A percentile compares a stretch with the other conserved stretches of the same genome.
phyloP scores from a whole-genome alignment of 352 stramenopile species.

The Phytophthora foliorum region DNA sequence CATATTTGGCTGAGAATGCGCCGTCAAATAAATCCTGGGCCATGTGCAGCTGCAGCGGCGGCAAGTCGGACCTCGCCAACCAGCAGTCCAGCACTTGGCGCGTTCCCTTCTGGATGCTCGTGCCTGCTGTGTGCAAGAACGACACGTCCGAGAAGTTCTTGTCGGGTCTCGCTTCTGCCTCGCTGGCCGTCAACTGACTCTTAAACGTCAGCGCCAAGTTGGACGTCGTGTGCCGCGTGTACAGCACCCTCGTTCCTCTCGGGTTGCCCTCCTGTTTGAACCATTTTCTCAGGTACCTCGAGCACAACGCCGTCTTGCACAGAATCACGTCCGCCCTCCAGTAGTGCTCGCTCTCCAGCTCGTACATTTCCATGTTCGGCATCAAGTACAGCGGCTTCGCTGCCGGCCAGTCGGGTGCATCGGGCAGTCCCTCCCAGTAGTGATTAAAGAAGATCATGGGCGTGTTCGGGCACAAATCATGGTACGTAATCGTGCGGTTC shows the following conservation, averaged over 20 bases:
- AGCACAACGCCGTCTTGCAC: conserved; percentile 59
- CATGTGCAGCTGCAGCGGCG: conserved; percentile 54
- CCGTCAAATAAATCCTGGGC: conserved; percentile 37
- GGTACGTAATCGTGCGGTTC: conserved; percentile 46
- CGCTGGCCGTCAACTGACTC: conserved; percentile 12
- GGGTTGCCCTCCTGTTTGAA: conserved; percentile 67
- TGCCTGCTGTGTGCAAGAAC: conserved; percentile 43
- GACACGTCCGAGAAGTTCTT: conserved; percentile 43
- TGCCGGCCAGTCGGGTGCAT: conserved; percentile 34
- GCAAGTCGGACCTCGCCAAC: conserved; percentile 44
- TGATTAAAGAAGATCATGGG: conserved; percentile 64
- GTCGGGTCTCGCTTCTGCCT: conserved; percentile 2
- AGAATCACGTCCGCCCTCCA: conserved; percentile 55
- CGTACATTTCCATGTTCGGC: conserved; percentile 65
- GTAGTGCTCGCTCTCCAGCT: conserved; percentile 50
- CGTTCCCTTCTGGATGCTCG: conserved; percentile 46
- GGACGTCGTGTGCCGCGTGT: conserved; percentile 61
- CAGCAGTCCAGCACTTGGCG: conserved; percentile 55
- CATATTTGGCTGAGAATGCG: conserved; percentile 31
- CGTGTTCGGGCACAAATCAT: conserved; percentile 61
- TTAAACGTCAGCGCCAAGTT: conserved; percentile 41
- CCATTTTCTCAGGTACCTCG: conserved; percentile 58
- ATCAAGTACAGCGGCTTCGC: conserved; percentile 55
- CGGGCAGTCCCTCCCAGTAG: conserved; percentile 51
- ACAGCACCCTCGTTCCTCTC: conserved; percentile 52